phyloP scores from a whole-genome alignment of 2,329 filamentous ascomycete genomes.

The Aspergillus versicolor region DNA sequence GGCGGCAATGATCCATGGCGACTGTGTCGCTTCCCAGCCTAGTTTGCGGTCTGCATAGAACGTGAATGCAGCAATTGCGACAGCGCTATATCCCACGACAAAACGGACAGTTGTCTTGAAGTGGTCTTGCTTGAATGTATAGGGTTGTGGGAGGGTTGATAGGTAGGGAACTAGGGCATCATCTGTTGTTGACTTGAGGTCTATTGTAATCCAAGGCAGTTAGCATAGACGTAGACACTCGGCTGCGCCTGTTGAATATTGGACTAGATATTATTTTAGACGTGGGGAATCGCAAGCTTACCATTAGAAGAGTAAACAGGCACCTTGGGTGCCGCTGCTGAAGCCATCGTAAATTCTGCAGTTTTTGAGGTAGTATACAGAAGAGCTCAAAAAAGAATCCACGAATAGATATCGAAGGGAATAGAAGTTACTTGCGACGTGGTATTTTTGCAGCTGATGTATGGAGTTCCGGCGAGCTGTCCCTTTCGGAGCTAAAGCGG shows the following conservation, averaged over 20 bases:
- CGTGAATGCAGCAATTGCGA: constrained; percentile 74
- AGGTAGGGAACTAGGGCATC: constrained; percentile 94
- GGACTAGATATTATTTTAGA: background rate
- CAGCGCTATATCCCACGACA: constrained; percentile 76
- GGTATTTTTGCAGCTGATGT: background rate
- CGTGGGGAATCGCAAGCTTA: constrained; percentile 23
- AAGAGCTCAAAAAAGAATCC: background rate
- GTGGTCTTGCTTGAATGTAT: constrained; percentile 75
- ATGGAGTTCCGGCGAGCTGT: constrained; percentile 36
- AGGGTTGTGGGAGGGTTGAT: constrained; percentile 67
- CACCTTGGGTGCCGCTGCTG: constrained; percentile 37
- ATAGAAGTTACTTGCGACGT: background rate
- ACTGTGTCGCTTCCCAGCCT: constrained; percentile 83
- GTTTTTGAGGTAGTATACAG: background rate
- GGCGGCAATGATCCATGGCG: constrained; percentile 71
- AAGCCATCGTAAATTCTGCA: constrained; percentile 23
- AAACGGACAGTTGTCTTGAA: constrained; percentile 79
- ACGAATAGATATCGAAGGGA: background rate
- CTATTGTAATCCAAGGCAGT: constrained; percentile 46
- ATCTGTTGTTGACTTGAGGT: constrained; percentile 95
- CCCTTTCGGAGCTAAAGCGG: constrained; percentile 32
- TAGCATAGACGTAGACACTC: constrained; percentile 1
- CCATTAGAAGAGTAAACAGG: constrained; percentile 48
- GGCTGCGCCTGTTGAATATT: background rate
- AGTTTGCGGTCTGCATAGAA: constrained; percentile 91